Evolutionary conservation across 495 filamentous ascomycete genomes (phyloP), one percentile per base, ranked within the genome.

Genomic region (Corynascus novoguineensis): DNA sequence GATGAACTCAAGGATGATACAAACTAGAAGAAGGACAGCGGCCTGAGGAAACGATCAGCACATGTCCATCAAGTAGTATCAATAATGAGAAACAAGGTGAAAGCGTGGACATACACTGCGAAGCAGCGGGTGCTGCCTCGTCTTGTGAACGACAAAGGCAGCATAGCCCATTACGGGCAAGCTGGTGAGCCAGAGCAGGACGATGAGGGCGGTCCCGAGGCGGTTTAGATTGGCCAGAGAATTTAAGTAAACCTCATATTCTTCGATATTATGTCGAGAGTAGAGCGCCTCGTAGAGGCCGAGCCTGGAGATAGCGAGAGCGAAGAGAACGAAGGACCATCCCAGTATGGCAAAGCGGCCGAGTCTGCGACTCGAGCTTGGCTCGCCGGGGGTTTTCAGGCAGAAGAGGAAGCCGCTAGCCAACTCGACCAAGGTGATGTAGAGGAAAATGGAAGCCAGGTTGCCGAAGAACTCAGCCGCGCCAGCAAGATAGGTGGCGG

Each of bases 381-480:
- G 24, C 5, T 40, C 24, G 21, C 15, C 53, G 35, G 38, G 41
- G 46, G 12, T 14, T 1, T 49, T 40, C 11, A 53, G 25, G 49
- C 60, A 62, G 55, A 55, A 45, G 12, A 60, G 0, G 48, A 68
- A 66, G 11, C 67, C 62, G 17, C 38, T 50, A 11, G 53, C 53
- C 0, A 70, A 51, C 38, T 66, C 65, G 49, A 62, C 52, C 9
- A 64, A 44, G 31, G 60, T 52, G 24, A 64, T 35, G 40, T 64
- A 50, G 44, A 68, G 51, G 9, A 62, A 25, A 25, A 62, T 44
- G 40, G 62, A 25, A 28, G 60, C 58, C 7, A 68, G 24, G 10
- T 53, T 11, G 10, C 29, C 35, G 37, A 68, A 32, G 11, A 64
- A 53, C 8, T 0, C 10, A 9, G 10, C 60, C 0, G 40, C 27